Percentiles rank a stretch among this genome's conserved stretches.
Conservation (phyloP, 257 asterid species). For the Nicotiana tabacum region DNA sequence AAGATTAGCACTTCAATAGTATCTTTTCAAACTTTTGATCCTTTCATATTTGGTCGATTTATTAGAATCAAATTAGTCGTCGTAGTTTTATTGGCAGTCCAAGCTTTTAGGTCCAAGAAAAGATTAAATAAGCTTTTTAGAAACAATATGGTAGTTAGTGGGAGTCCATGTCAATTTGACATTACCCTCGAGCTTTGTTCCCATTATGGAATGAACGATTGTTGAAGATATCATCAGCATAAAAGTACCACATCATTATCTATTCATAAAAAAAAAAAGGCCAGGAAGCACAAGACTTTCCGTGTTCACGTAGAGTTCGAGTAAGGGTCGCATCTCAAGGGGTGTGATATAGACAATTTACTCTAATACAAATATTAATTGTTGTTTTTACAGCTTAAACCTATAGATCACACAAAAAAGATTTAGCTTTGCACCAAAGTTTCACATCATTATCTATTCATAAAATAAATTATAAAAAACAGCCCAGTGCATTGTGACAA, state of each 20-base stretch:
- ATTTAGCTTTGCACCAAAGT: too few species aligned
- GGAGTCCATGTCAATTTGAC: slow-evolving; percentile 24
- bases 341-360: too few species aligned
- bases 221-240: background rate
- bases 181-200: slow-evolving; percentile 65
- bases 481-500: too few species aligned
- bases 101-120: slow-evolving; percentile 28
- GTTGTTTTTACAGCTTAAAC: too few species aligned
- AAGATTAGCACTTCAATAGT: background rate
- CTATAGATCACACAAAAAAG: too few species aligned
- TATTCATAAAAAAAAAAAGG: background rate
- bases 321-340: accelerated
- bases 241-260: slow-evolving; percentile 8
- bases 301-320: too few species aligned
- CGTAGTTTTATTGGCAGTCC: slow-evolving; percentile 12
- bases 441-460: too few species aligned
- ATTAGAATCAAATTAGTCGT: background rate
- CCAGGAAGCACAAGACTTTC: too few species aligned
- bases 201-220: slow-evolving; percentile 28
- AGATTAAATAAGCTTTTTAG: slow-evolving; percentile 4
- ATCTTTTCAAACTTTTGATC: slow-evolving; percentile 4
- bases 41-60: background rate
- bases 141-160: slow-evolving; percentile 24
- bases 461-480: too few species aligned
- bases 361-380: too few species aligned